Evolutionary conservation across 177 flowering plant genomes (phyloP), one percentile per base, ranked within the genome.

Genomic region (Telopea speciosissima): DNA sequence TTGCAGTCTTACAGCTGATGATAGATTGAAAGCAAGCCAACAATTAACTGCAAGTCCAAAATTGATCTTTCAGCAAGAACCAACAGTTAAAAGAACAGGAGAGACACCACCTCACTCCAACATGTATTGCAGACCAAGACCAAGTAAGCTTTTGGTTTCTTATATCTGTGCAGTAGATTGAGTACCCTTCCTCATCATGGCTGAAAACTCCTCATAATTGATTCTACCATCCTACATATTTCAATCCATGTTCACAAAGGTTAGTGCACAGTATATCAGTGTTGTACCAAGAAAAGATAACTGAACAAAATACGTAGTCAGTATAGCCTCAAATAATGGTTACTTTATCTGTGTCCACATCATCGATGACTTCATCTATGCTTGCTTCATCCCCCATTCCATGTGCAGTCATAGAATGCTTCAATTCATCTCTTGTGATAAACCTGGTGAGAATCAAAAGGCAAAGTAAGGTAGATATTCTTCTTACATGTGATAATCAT

Each of bases 301-400:
- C 11, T 49, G 19, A 49, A 49, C 10, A 1, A 22, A 56, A 24
- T 36, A 36, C 3, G 9, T 36, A 17, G 21, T 24, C 21, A 45
- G 23, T 23, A 10, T 5, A 1, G 31, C n/a, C 11, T 42, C 1
- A 13, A 42, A 25, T 26, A 8, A 1, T 62, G 66, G 72, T 75
- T 75, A 91, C 98, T 28, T 85, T 88, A 63, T 95, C 86, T 1
- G 84, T 85, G 68, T 93, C 99, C 23, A 90, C 97, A 67, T 93
- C 98, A 1, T 85, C 76, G 7, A 93, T 76, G 62, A 95, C 73
- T 79, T 93, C 96, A 62, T 87, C 86, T 26, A 95, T 91, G 1
- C 94, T 87, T 25, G 87, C 90, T 40, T 93, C 98, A 71, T 95
- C 97, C 1, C 94, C 96, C 90, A 91, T 91, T 36, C 90, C 93